Percentiles rank a stretch among this genome's conserved stretches.
These are phyloP conservation scores for Ascochyta fabae DNA, from an alignment of 2,329 filamentous ascomycete genomes.

Conservation along the genomic window DNA sequence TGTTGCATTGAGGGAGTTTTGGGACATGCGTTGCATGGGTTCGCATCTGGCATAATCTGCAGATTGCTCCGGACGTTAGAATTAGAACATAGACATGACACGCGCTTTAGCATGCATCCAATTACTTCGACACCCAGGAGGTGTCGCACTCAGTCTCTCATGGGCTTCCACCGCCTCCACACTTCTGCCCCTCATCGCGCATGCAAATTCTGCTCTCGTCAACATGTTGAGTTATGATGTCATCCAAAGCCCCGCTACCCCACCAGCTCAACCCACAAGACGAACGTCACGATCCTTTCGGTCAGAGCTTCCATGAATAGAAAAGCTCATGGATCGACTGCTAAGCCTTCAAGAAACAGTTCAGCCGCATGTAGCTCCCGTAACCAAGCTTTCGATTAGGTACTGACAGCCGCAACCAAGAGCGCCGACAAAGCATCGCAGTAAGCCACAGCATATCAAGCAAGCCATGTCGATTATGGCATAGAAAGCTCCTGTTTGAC, in stretches of 20 bases:
- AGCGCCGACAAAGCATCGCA: neutral
- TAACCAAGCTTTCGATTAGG: constrained; percentile 2
- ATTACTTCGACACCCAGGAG: constrained; percentile 6
- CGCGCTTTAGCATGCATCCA: constrained; percentile 9
- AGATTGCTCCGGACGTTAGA: constrained; percentile 12
- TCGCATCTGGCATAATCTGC: constrained; percentile 17
- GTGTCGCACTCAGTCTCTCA: constrained; percentile 1
- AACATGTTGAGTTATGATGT: constrained; percentile 9
- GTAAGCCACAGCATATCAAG: neutral
- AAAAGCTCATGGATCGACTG: constrained; percentile 11
- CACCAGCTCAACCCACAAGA: neutral
- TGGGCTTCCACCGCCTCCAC: neutral
- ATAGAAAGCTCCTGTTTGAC: neutral
- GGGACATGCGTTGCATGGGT: constrained; percentile 18
- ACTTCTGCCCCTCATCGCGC: constrained; percentile 5
- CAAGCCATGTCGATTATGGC: neutral
- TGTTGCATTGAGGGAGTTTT: constrained; percentile 32
- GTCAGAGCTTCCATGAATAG: constrained; percentile 4
- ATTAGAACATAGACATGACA: constrained; percentile 18
- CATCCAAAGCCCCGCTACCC: constrained; percentile 8
- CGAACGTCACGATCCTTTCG: constrained; percentile 9
- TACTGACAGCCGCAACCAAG: neutral
- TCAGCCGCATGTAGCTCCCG: constrained; percentile 4
- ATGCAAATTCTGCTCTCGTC: constrained; percentile 4
- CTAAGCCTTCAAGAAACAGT: constrained; percentile 2